Evolutionary conservation across 305 asterid species (phyloP), one percentile per base, ranked within the genome.

Genomic region (Plantago lanceolata): DNA sequence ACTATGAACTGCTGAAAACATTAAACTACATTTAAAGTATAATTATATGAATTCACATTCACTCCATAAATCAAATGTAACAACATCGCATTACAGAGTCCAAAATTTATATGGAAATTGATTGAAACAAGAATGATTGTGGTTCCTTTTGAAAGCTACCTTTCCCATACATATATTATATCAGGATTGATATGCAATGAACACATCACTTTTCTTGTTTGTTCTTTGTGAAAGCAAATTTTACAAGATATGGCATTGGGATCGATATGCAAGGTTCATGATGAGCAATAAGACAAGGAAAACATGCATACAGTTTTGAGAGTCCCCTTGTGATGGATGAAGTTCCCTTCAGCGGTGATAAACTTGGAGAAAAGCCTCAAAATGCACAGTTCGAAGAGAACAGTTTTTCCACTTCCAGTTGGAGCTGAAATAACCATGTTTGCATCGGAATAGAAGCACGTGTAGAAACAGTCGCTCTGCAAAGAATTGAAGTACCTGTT

Each of bases 371-470:
- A 84, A 76, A 87, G 89, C 86, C 97, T 83, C 87, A 93, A 78
- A 75, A 93, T 87, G 85, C 99, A 93, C 61, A 93, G 75, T 82
- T 93, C 99, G 70, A 93, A 89, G 18, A 93, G 94, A 68, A 85
- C 95, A 9, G 99, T 89, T 81, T 93, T 93, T 49, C 99, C 97
- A 79, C 99, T 93, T 79, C 99, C 99, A 63, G 99, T 93, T 63
- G 99, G 99, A 16, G 99, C 99, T 53, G 97, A 89, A 73, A 93
- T 84, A 68, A 89, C 96, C 99, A 93, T 93, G 85, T 93, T 93
- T 76, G 78, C 72, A 68, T 87, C 97, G 33, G 96, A 85, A 68
- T 74, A 84, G 81, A 74, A 93, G 81, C 99, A 93, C 63, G 94
- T 78, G 52, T 90, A 70, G 75, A 87, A 87, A 76, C 97, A 89